phyloP scores from a whole-genome alignment of 2,329 filamentous ascomycete species.

The Diaporthe vaccinii region DNA sequence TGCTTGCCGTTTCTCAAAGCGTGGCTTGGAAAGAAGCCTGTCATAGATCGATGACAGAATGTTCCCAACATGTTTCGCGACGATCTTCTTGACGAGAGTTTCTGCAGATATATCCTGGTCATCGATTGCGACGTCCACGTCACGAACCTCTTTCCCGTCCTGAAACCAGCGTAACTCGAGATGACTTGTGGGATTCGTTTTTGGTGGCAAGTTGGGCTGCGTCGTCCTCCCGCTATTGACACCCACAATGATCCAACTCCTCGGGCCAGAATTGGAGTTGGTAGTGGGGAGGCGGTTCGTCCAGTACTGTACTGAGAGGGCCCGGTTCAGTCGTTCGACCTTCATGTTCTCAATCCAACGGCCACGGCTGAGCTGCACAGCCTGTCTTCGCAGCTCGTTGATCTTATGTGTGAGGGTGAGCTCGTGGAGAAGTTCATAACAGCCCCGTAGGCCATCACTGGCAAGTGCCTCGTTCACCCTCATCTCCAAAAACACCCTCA shows the following conservation, averaged over 20 bases:
- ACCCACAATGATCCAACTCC: conserved; percentile 93
- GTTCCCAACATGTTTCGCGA: conserved; percentile 80
- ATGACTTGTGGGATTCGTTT: conserved; percentile 63
- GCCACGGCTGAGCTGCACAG: conserved; percentile 74
- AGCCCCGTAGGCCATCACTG: conserved; percentile 79
- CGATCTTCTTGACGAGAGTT: conserved; percentile 77
- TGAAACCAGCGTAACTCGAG: conserved; percentile 85
- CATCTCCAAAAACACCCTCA: conserved; percentile 77
- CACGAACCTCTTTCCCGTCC: conserved; percentile 80
- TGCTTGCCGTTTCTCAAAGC: conserved; percentile 73
- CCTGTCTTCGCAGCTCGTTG: conserved; percentile 83
- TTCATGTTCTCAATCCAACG: conserved; percentile 85
- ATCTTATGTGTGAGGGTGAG: conserved; percentile 93
- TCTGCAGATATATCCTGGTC: conserved; percentile 79
- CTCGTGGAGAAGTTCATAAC: conserved; percentile 89
- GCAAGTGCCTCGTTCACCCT: conserved; percentile 80
- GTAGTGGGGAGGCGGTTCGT: conserved; percentile 67
- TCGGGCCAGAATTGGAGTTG: conserved; percentile 63
- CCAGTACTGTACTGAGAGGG: conserved; percentile 94
- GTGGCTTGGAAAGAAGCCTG: conserved; percentile 69
- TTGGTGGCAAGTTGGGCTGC: conserved; percentile 51
- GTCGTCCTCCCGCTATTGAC: conserved; percentile 74
- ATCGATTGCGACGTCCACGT: conserved; percentile 77
- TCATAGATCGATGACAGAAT: conserved; percentile 77
- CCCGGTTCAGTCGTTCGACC: conserved; percentile 84